A percentile compares a stretch with the other conserved stretches of the same genome.
phyloP scores from a whole-genome alignment of 257 asterid species.

The Sherardia arvensis region DNA sequence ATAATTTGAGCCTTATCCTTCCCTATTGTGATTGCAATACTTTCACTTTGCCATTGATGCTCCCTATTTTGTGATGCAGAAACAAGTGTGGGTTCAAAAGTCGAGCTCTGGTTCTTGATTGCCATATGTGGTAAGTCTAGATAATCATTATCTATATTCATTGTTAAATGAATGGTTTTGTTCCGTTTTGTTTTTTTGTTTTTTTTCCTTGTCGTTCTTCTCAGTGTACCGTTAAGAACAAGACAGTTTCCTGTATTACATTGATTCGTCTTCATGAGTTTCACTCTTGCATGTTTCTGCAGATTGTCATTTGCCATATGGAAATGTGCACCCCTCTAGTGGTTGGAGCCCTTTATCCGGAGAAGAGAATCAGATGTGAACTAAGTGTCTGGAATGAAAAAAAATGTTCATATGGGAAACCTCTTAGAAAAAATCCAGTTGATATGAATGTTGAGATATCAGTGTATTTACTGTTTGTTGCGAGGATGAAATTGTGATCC shows the following conservation, averaged over 20 bases:
- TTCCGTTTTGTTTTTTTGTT: too few relatives aligned
- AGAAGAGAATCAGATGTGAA: conserved; percentile 29
- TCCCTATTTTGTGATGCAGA: conserved; percentile 40
- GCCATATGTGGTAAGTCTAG: conserved; percentile 39
- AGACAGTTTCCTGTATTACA: not conserved
- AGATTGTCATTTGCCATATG: conserved; percentile 36
- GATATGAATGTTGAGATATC: conserved; percentile 27
- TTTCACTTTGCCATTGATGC: conserved; percentile 4
- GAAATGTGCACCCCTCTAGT: conserved; percentile 21
- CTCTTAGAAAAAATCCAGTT: conserved; percentile 25
- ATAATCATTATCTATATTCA: not conserved
- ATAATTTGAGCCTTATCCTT: conserved; percentile 9
- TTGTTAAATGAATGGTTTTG: not conserved
- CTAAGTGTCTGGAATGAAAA: conserved; percentile 25
- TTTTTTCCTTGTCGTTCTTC: not conserved
- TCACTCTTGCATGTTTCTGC: conserved; percentile 20
- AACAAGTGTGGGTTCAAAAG: conserved; percentile 97
- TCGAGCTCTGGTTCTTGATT: conserved; percentile 70
- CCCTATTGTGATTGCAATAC: not conserved
- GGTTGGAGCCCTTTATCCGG: conserved; percentile 35
- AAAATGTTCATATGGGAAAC: conserved; percentile 26
- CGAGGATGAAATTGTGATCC: conserved; percentile 37
- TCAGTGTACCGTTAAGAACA: not conserved
- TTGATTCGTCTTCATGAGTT: conserved; percentile 3
- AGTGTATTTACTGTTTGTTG: conserved; percentile 42